Base-by-base conservation (phyloP, 352 stramenopile species). In the Globisporangium spiculum region DNA sequence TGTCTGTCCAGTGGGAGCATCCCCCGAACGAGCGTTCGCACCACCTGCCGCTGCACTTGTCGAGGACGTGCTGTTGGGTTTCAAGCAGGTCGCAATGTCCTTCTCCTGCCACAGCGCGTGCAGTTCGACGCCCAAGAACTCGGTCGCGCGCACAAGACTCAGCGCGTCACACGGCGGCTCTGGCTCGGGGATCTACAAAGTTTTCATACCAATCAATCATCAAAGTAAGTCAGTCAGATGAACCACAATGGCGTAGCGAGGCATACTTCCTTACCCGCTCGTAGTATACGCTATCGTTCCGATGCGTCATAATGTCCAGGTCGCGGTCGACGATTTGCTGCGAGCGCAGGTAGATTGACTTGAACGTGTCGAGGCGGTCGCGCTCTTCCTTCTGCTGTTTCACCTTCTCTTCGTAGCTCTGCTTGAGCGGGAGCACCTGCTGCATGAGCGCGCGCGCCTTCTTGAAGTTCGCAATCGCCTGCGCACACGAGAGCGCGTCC, bases 231-330 rank as follows among this genome's bases (percentile, higher is more conserved):
- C 27, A 60, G 55, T 20, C 18, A 46, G 38, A 46, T 46, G 38
- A 4, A 46, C 4, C 38, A 20, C 38, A 20, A 46, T 46, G 38
- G 38, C 38, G 38, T 46, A 46, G 38, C 38, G 12, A 46, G 16
- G 12, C 38, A 46, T 46, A 46, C 5, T 46, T 5, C 63, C 73
- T 46, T 73, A 89, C 83, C 70, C 75, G 75, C 66, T 90, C 79
- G 63, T 89, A 90, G 61, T 90, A 92, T 9, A 90, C 81, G 60
- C 73, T 85, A 58, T 90, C 79, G 65, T 92, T 92, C 56, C 84
- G 80, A 46, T 84, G 77, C 0, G 84, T 84, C 54, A 86, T 78
- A 58, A 92, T 88, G 63, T 92, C 80, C 26, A 92, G 44, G 52
- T 90, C 82, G 54, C 84, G 79, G 65, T 87, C 73, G 50, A 92